Percentiles rank a stretch among this genome's conserved stretches.
Conservation (phyloP, 345 rosid genomes). For the Noccaea caerulescens region DNA sequence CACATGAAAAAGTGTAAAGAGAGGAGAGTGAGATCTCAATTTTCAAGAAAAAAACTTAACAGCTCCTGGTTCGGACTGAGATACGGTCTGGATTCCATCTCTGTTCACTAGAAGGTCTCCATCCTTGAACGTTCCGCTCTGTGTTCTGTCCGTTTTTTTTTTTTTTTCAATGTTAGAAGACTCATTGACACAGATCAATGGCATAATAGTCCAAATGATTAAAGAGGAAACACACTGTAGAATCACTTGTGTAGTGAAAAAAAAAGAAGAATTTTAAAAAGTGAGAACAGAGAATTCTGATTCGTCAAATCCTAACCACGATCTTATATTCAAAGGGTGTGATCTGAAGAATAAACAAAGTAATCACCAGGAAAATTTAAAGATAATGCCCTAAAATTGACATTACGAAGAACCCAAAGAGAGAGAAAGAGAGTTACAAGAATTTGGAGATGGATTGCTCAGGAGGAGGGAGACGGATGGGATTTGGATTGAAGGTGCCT, state of each 20-base stretch:
- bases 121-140: constrained; percentile 84
- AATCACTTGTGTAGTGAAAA: constrained; percentile 1
- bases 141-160: constrained; percentile 52
- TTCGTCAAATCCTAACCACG: constrained; percentile 2
- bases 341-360: constrained; percentile 22
- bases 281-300: constrained; percentile 4
- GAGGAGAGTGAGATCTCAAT: constrained; percentile 18
- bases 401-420: not conserved
- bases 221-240: not conserved
- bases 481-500: constrained; percentile 52
- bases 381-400: not conserved
- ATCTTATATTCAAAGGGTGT: constrained; percentile 1
- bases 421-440: constrained; percentile 63
- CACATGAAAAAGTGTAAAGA: not conserved
- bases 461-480: constrained; percentile 67
- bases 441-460: constrained; percentile 66
- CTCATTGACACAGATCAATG: not conserved
- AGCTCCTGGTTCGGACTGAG: constrained; percentile 56
- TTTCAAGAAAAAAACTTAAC: constrained; percentile 47
- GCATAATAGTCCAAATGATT: not conserved
- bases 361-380: constrained; percentile 2
- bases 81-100: constrained; percentile 81
- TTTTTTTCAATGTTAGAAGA: constrained; percentile 2
- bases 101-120: constrained; percentile 93
- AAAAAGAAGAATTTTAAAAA: not conserved